Base-by-base conservation (phyloP, 352 stramenopile species). In the Globisporangium acanthophoron region DNA sequence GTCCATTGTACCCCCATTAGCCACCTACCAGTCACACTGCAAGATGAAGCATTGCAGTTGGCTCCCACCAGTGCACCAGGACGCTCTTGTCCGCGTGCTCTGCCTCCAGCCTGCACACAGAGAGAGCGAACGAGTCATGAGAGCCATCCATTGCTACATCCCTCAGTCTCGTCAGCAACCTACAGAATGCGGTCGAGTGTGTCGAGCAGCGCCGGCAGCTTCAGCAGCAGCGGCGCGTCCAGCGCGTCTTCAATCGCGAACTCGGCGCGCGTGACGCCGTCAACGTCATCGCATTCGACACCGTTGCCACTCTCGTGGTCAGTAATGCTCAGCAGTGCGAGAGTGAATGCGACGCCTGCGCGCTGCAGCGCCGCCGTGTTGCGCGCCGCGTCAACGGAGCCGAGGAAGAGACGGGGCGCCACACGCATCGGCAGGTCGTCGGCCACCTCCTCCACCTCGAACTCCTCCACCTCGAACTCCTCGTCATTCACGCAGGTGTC, bases 401-500 rank as follows among this genome's bases (percentile, higher is more conserved):
- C 79, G 5, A 92, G 51, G 53, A 78, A 89, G 16, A 90, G 54
- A 1, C 74, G 61, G 0, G 54, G 58, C 8, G 39, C 50, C 37
- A 90, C 71, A 45, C 56, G 69, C 78, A 89, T 87, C 33, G 82
- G 78, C 48, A 68, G 53, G 49, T 92, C 73, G 52, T 92, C 82
- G 20, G 59, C 52, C 15, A 83, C 2, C 31, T 92, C 81, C 43
- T 90, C 79, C 0, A 82, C 43, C 20, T 89, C 80, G 15, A 66
- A 71, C 31, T 92, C 81, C 43, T 90, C 79, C 0, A 82, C 43
- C 20, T 89, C 80, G 15, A 66, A 71, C 35, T 73, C 58, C 20
- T 84, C 76, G 2, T 88, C 71, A 16, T 24, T 18, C 39, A 43
- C 18, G 9, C 24, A 16, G 41, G 12, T 3, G 16, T 24, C 20